Evolutionary conservation across 192 early-diverging fungal species (phyloP), one percentile per base, ranked within the genome.

Genomic region (Umbelopsis vinacea): DNA sequence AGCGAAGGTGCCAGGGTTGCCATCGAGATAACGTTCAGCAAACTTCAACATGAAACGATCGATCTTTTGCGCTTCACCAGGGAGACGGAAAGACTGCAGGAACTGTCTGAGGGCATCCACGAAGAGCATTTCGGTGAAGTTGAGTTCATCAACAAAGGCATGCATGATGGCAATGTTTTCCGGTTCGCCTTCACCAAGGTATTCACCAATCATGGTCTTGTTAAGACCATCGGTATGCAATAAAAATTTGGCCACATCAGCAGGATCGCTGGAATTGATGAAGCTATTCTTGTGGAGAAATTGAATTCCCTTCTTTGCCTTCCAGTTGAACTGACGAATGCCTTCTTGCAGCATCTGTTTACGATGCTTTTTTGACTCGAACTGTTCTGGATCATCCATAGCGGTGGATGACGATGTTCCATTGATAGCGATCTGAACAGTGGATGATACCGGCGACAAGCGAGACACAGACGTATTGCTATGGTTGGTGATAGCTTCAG

Each of bases 41-140:
- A 96, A 98, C 81, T 98, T 98, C 17, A 98, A 86, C 96, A 98
- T 98, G 74, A 95, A 97, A 43, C 96, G 85, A 82, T 98, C 96
- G 75, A 98, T 98, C 84, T 97, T 96, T 76, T 98, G 96, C 26
- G 91, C 86, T 80, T 98, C 96, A 37, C 96, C 96, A 3, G 96
- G 96, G 46, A 98, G 85, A 69, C 96, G 77, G 83, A 98, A 98
- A 52, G 85, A 82, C 76, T 98, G 96, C 67, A 98, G 79, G 73
- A 96, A 96, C 37, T 78, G 76, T 23, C 95, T 84, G 45, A 98
- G 78, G 17, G 96, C 95, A 45, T 91, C 85, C 0, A 92, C 88
- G 84, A 96, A 98, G 14, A 70, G 74, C 83, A 90, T 82, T 7
- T 84, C 77, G 46, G 76, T 71, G 71, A 98, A 97, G 46, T 92